phyloP scores from a whole-genome alignment of 2,329 filamentous ascomycete genomes.

The Rasamsonia emersonii region DNA sequence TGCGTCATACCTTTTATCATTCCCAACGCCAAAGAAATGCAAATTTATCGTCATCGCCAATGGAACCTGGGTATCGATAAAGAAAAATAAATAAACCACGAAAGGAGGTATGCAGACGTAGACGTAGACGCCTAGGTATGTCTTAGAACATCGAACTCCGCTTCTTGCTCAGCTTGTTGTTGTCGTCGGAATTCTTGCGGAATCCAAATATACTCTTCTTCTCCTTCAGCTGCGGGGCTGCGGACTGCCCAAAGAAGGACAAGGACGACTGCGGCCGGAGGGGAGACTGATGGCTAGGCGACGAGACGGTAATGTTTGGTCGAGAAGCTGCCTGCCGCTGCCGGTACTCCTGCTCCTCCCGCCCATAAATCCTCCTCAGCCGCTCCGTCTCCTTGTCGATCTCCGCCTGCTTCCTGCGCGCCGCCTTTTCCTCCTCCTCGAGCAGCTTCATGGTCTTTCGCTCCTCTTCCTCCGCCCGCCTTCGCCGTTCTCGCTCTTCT shows the following conservation, averaged over 20 bases:
- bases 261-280: slow-evolving; percentile 12
- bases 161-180: slow-evolving; percentile 33
- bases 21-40: too few species aligned
- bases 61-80: slow-evolving; percentile 1
- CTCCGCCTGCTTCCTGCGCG: slow-evolving; percentile 43
- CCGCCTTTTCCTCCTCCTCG: slow-evolving; percentile 46
- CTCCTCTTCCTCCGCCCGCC: slow-evolving; percentile 43
- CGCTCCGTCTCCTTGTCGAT: slow-evolving; percentile 72
- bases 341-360: slow-evolving; percentile 30
- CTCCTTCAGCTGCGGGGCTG: slow-evolving; percentile 22
- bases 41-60: neutral
- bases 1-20: too few species aligned
- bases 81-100: neutral
- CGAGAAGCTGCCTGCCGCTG: slow-evolving; percentile 8
- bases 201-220: slow-evolving; percentile 40
- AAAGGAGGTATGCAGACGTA: slow-evolving; percentile 3
- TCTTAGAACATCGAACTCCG: slow-evolving; percentile 38
- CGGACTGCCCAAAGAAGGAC: slow-evolving; percentile 6
- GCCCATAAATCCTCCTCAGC: slow-evolving; percentile 51
- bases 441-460: slow-evolving; percentile 45
- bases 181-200: slow-evolving; percentile 25
- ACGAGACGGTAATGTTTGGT: too few species aligned
- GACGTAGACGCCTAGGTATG: neutral
- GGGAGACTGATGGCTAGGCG: too few species aligned
- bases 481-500: slow-evolving; percentile 34